Evolutionary conservation across 78 protist species (phyloP).

Genomic region (Paulinella micropora): DNA sequence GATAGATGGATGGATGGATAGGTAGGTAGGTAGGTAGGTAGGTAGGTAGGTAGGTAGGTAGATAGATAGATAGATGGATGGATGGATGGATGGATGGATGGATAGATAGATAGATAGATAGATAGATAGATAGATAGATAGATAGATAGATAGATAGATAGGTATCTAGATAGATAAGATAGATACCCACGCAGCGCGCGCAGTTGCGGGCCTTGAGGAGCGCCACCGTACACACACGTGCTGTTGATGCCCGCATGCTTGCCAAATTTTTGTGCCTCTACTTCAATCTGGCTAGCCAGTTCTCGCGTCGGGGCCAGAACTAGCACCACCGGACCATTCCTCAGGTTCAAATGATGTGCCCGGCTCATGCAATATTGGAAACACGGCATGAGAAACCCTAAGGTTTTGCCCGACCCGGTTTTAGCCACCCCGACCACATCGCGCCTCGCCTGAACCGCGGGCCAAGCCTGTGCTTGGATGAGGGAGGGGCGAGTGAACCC

Average conservation of each 20-base stretch:
- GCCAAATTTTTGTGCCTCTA: conserved; percentile 49
- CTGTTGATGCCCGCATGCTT: neutral
- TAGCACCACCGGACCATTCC: conserved; percentile 71
- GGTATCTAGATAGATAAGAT: too few species aligned
- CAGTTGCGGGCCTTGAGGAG: conserved; percentile 43
- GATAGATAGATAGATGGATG: too few species aligned
- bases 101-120: too few species aligned
- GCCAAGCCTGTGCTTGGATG: neutral
- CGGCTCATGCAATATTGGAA: conserved; percentile 55
- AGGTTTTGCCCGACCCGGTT: conserved; percentile 65
- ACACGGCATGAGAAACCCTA: conserved; percentile 89
- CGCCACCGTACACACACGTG: conserved; percentile 88
- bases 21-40: too few species aligned
- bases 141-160: too few species aligned
- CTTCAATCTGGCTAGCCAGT: conserved; percentile 76
- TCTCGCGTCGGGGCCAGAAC: conserved; percentile 95
- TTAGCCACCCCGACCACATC: conserved; percentile 49
- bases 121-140: too few species aligned
- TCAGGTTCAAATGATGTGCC: neutral
- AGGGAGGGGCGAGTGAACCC: neutral
- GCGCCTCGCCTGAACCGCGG: conserved; percentile 22
- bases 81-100: too few species aligned
- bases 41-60: too few species aligned
- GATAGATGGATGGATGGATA: too few species aligned
- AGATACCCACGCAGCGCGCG: conserved; percentile 32